Evolutionary conservation across 495 filamentous ascomycete genomes (phyloP).

Genomic region (Penicillium manginii): DNA sequence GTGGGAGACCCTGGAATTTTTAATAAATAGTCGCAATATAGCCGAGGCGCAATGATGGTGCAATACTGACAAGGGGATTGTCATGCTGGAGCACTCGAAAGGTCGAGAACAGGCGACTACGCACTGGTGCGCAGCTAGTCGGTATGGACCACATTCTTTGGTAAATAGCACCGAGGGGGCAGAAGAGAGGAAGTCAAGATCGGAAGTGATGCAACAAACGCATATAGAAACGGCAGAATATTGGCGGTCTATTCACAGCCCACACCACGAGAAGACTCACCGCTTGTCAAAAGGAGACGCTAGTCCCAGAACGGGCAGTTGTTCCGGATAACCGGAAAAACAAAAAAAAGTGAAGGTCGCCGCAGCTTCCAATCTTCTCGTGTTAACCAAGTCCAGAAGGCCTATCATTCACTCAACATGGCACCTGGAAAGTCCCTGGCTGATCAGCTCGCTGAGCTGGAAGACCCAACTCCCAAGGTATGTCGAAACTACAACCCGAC

Average conservation of each 20-base stretch:
- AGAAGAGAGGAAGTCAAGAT: background rate
- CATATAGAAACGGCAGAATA: background rate
- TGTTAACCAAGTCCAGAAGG: background rate
- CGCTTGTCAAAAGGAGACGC: conserved; percentile 1
- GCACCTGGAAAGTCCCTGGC: conserved; percentile 50
- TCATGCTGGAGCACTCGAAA: conserved; percentile 74
- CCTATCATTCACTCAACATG: conserved; percentile 21
- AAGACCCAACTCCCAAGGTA: conserved; percentile 65
- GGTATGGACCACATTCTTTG: conserved; percentile 11
- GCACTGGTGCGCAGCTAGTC: conserved; percentile 3
- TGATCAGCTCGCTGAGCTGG: conserved; percentile 68
- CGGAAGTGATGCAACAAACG: background rate
- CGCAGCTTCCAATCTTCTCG: conserved; percentile 8
- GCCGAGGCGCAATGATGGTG: background rate
- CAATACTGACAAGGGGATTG: conserved; percentile 74
- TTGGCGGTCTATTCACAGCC: background rate
- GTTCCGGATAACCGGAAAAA: conserved; percentile 42
- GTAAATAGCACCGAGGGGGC: background rate
- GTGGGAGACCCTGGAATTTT: conserved; percentile 72
- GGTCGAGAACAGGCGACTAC: conserved; percentile 63
- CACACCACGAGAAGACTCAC: background rate
- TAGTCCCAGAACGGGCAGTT: conserved; percentile 21
- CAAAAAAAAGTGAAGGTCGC: conserved; percentile 31
- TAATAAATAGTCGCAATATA: conserved; percentile 1
- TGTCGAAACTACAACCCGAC: background rate